Percentiles rank a stretch among this genome's conserved stretches.
These are phyloP conservation scores for Sphagnum fallax DNA, from an alignment of 228 moss, liverwort and hornwort genomes.

Conservation along the genomic window DNA sequence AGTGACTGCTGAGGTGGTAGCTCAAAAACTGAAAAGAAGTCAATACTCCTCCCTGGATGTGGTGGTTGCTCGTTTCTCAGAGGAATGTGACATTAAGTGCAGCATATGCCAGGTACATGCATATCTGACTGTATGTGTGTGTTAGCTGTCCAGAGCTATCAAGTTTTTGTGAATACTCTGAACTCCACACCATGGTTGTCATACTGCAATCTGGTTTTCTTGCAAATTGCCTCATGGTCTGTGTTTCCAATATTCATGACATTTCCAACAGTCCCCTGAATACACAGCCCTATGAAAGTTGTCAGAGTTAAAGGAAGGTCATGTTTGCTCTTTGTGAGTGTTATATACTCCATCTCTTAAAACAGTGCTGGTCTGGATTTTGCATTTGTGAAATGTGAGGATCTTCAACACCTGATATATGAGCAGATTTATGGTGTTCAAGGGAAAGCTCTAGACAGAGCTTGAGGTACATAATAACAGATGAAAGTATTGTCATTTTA, in stretches of 20 bases:
- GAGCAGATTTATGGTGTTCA: not conserved
- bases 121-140: too few relatives aligned
- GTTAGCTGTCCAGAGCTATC: not conserved
- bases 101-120: slow-evolving; percentile 29
- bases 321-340: too few relatives aligned
- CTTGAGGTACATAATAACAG: not conserved
- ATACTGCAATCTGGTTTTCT: not conserved
- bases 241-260: not conserved
- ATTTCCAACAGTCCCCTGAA: not conserved
- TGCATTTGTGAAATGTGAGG: not conserved
- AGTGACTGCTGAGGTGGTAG: slow-evolving; percentile 18
- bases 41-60: slow-evolving; percentile 22
- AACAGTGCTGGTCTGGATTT: too few relatives aligned
- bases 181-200: not conserved
- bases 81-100: slow-evolving; percentile 33
- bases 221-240: not conserved
- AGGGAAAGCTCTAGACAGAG: not conserved
- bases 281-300: not conserved
- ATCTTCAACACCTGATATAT: not conserved
- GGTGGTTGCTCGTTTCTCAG: slow-evolving; percentile 11
- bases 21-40: slow-evolving; percentile 17
- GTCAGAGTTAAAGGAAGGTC: too few relatives aligned
- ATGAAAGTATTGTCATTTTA: not conserved
- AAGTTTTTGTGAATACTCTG: not conserved
- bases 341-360: too few relatives aligned